phyloP scores from a whole-genome alignment of 2,329 filamentous ascomycete species.

The Eutypella sp. region DNA sequence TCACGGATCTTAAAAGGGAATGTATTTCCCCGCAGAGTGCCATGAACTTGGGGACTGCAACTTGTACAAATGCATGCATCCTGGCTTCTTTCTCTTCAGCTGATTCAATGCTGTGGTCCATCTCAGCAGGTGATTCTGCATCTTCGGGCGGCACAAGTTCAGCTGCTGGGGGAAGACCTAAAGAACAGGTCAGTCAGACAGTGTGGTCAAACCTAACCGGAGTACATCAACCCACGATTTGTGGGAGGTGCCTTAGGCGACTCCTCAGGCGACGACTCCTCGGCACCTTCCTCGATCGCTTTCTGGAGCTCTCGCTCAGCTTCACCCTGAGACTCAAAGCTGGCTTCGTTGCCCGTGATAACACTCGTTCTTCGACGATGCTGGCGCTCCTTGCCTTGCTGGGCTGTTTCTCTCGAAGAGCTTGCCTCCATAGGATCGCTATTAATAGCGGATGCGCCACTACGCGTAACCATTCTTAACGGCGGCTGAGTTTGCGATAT shows the following conservation, averaged over 20 bases:
- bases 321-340: slow-evolving; percentile 3
- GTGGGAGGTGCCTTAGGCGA: not conserved
- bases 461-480: not conserved
- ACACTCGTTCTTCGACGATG: slow-evolving; percentile 15
- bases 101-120: slow-evolving; percentile 11
- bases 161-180: slow-evolving; percentile 6
- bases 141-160: slow-evolving; percentile 1
- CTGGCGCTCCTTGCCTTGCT: slow-evolving; percentile 15
- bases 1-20: slow-evolving; percentile 10
- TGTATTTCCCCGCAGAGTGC: slow-evolving; percentile 18
- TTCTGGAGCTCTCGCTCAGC: not conserved
- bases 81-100: slow-evolving; percentile 14
- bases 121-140: not conserved
- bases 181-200: slow-evolving; percentile 2
- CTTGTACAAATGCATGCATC: slow-evolving; percentile 21
- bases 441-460: not conserved
- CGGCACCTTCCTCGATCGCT: not conserved
- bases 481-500: not conserved
- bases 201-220: no score
- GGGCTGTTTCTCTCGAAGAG: slow-evolving; percentile 8
- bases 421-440: not conserved
- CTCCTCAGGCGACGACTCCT: not conserved
- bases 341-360: slow-evolving; percentile 12
- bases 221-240: not conserved
- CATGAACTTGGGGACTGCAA: slow-evolving; percentile 20